A percentile compares a stretch with the other conserved stretches of the same genome.
Conservation (phyloP, 495 filamentous ascomycete species). For the Aspergillus sclerotiicarbonarius region DNA sequence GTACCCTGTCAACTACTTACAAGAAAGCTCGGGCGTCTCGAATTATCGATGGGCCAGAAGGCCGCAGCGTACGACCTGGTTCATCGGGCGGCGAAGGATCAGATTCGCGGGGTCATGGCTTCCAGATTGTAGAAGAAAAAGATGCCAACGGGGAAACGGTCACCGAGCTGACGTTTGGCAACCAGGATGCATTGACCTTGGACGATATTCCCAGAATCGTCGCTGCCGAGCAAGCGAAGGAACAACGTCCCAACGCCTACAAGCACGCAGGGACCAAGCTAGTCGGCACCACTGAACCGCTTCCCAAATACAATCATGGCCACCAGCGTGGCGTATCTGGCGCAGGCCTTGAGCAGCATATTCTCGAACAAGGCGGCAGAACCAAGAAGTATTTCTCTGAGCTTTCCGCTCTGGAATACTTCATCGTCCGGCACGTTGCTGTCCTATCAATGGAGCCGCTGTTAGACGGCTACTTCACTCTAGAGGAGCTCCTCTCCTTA, state of each 20-base stretch:
- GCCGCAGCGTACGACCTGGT: slow-evolving; percentile 70
- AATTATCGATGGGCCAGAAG: slow-evolving; percentile 90
- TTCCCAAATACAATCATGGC: slow-evolving; percentile 67
- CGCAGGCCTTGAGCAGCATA: slow-evolving; percentile 50
- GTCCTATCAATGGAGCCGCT: slow-evolving; percentile 94
- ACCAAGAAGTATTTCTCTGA: slow-evolving; percentile 92
- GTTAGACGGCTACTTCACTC: slow-evolving; percentile 81
- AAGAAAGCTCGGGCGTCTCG: slow-evolving; percentile 86
- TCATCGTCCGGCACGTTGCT: slow-evolving; percentile 93
- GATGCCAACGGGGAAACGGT: slow-evolving; percentile 70
- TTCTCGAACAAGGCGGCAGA: slow-evolving; percentile 33
- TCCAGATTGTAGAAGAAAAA: slow-evolving; percentile 85
- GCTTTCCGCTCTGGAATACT: slow-evolving; percentile 91
- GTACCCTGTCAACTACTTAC: slow-evolving; percentile 85
- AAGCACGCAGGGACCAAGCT: slow-evolving; percentile 73
- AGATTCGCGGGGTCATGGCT: slow-evolving; percentile 55
- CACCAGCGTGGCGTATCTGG: slow-evolving; percentile 78
- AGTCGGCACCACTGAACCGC: slow-evolving; percentile 57
- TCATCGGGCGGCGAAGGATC: slow-evolving; percentile 69
- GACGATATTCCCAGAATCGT: slow-evolving; percentile 98
- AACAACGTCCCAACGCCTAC: slow-evolving; percentile 83
- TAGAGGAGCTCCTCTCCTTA: slow-evolving; percentile 91
- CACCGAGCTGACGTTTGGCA: slow-evolving; percentile 78
- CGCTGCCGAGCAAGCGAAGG: slow-evolving; percentile 89
- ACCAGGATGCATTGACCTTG: slow-evolving; percentile 85